Percentiles rank a stretch among this genome's conserved stretches.
Evolutionary conservation across 2,329 filamentous ascomycete genomes (phyloP).

Genomic region (Colletotrichum lupini): DNA sequence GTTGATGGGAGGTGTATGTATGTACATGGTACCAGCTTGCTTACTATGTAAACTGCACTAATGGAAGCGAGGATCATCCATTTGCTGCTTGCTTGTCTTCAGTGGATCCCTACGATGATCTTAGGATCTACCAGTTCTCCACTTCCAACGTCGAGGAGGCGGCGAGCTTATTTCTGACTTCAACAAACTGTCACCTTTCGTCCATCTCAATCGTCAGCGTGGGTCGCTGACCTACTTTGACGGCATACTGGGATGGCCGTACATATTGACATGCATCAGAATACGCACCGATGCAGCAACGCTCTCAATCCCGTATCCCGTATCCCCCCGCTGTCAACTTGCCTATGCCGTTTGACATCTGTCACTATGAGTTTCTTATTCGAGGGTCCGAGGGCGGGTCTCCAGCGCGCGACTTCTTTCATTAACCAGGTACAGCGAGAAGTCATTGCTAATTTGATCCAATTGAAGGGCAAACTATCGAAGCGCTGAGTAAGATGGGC

Average conservation of each 20-base stretch:
- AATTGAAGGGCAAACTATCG: not conserved
- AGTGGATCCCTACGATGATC: not conserved
- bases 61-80: not conserved
- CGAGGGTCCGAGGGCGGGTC: not conserved
- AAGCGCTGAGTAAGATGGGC: not conserved
- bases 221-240: no score
- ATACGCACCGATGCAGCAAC: not conserved
- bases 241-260: not conserved
- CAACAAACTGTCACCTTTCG: not conserved
- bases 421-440: not conserved
- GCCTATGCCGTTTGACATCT: not conserved
- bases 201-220: not conserved
- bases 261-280: not conserved
- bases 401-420: not conserved
- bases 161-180: not conserved
- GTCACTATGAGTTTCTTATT: not conserved
- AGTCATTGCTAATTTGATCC: not conserved
- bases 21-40: not conserved
- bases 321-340: not conserved
- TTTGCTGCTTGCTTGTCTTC: not conserved
- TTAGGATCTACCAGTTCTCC: not conserved
- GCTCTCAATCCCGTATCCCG: no score
- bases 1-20: not conserved
- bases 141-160: not conserved
- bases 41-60: not conserved